A percentile compares a stretch with the other conserved stretches of the same genome.
Conservation (phyloP, 768 basidiomycete genomes). For the Calocera viscosa region DNA sequence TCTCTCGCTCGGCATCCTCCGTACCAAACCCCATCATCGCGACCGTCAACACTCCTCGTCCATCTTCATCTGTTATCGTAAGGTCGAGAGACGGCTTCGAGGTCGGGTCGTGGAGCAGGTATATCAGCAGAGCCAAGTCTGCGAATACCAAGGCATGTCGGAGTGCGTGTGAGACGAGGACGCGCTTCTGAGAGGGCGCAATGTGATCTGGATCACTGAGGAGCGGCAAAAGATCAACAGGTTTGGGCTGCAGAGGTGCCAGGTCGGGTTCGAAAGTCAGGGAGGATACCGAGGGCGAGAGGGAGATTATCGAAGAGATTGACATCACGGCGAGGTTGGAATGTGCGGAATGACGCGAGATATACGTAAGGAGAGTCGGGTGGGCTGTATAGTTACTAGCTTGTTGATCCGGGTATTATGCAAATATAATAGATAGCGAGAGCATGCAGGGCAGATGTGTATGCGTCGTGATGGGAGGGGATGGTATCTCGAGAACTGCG, state of each 20-base stretch:
- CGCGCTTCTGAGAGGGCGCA: slow-evolving; percentile 49
- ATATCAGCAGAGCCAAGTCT: slow-evolving; percentile 58
- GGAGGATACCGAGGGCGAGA: not conserved
- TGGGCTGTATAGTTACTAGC: not conserved
- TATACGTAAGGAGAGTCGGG: not conserved
- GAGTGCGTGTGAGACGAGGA: slow-evolving; percentile 62
- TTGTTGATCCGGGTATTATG: not conserved
- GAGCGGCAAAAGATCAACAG: slow-evolving; percentile 46
- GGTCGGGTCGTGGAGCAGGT: slow-evolving; percentile 54
- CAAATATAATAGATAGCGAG: not conserved
- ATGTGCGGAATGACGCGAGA: not conserved
- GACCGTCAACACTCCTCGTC: slow-evolving; percentile 40
- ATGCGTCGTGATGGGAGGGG: not conserved
- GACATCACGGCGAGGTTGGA: not conserved
- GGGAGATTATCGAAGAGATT: not conserved
- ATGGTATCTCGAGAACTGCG: not conserved
- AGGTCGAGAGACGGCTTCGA: slow-evolving; percentile 59
- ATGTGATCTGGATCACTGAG: slow-evolving; percentile 59
- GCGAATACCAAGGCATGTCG: slow-evolving; percentile 65
- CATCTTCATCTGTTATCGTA: slow-evolving; percentile 67
- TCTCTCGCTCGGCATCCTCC: slow-evolving; percentile 44
- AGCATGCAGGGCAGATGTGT: not conserved
- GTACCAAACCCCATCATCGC: slow-evolving; percentile 19
- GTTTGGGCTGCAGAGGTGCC: slow-evolving; percentile 63
- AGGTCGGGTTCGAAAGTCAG: slow-evolving; percentile 50